Evolutionary conservation across 768 basidiomycete genomes (phyloP), one percentile per base, ranked within the genome.

Genomic region (Dacryopinax primogenitus): DNA sequence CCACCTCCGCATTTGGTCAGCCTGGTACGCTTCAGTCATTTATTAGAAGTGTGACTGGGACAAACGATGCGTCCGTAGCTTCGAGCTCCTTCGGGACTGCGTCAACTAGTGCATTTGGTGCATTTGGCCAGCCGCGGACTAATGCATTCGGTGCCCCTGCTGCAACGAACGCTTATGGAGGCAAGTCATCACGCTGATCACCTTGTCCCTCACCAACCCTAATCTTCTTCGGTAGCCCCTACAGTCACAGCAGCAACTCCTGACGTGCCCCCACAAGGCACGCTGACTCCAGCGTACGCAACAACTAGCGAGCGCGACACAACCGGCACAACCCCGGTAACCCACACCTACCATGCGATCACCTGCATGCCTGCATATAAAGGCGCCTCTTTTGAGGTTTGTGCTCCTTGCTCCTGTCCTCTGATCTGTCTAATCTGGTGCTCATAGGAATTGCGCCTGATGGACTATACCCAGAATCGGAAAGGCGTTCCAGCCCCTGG

Each of bases 271-370:
- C 41, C 41, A 6, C 41, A 44, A 23, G 91, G 92, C 37, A 81
- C 88, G 0, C 77, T 83, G 16, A 84, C 84, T 68, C 86, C 90
- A 1, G 74, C 82, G 1, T 93, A 86, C 71, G 73, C 74, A 45
- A 75, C 78, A 3, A 83, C 78, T 67, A 72, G 63, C 35, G 91
- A 93, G 71, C 90, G 90, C 69, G 91, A 93, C 68, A 70, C 76
- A 16, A 72, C 76, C 9, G 80, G 76, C 65, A 68, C 77, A 18
- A 67, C 64, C 33, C 77, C 63, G 62, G 66, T 75, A 13, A 82
- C 77, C 3, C 77, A 87, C 41, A 86, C 88, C 67, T 95, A 87
- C 74, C 91, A 94, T 74, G 82, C 85, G 36, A 91, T 92, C 64
- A 82, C 86, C 18, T 86, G 86, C 68, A 90, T 87, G 81, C 87